These are phyloP conservation scores for Eragrostis curvula DNA, from an alignment of 176 grass and related monocot genomes.

Conservation along the genomic window DNA sequence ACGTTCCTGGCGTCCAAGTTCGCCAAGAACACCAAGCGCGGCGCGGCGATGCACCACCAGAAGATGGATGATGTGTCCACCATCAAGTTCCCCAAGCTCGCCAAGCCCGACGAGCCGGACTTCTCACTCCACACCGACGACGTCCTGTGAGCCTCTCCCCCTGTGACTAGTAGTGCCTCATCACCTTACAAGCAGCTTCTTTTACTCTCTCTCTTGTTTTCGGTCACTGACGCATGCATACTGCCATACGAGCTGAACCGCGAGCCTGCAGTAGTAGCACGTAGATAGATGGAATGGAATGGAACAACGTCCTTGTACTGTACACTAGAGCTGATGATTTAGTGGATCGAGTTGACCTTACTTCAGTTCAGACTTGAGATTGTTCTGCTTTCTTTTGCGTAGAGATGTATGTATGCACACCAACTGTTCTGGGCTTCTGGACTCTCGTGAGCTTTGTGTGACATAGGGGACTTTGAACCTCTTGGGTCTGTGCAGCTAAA, in stretches of 20 bases:
- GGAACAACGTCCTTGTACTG: constrained; percentile 41
- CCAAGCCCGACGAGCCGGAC: constrained; percentile 91
- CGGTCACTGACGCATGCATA: not conserved
- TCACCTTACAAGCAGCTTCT: too few relatives aligned
- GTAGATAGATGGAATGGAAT: too few relatives aligned
- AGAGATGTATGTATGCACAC: not conserved
- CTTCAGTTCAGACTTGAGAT: constrained; percentile 9
- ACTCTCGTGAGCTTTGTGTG: too few relatives aligned
- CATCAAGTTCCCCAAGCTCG: constrained; percentile 80
- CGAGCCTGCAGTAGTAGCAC: not conserved
- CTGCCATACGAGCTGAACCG: not conserved
- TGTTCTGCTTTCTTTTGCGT: not conserved
- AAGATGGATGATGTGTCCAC: constrained; percentile 49
- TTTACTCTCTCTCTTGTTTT: not conserved
- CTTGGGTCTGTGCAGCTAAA: not conserved
- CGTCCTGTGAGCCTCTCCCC: constrained; percentile 33
- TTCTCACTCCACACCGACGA: constrained; percentile 75
- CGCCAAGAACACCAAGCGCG: constrained; percentile 79
- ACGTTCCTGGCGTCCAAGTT: constrained; percentile 85
- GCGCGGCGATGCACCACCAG: constrained; percentile 40
- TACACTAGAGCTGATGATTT: constrained; percentile 52
- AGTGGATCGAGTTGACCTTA: constrained; percentile 29
- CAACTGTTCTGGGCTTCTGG: not conserved
- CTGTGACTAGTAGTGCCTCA: not conserved
- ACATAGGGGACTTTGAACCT: too few relatives aligned